These are phyloP conservation scores for Paraphaeosphaeria minitans DNA, from an alignment of 2,329 filamentous ascomycete genomes.

Conservation along the genomic window DNA sequence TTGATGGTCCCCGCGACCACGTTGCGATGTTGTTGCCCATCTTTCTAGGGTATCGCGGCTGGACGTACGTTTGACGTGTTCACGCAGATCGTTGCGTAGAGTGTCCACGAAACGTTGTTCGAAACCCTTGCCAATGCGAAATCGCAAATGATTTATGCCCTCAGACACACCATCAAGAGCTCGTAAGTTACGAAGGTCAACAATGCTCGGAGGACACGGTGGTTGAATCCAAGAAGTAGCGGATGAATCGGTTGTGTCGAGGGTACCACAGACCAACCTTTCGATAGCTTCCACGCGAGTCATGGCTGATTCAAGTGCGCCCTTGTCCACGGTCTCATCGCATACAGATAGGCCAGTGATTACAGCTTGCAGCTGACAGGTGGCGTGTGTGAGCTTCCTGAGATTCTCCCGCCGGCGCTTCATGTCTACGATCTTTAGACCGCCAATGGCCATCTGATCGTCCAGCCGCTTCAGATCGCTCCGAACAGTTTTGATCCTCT, in stretches of 20 bases:
- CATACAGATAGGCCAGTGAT: slow-evolving; percentile 76
- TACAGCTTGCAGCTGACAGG: slow-evolving; percentile 80
- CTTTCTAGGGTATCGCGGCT: slow-evolving; percentile 76
- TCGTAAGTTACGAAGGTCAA: slow-evolving; percentile 75
- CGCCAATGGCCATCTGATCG: slow-evolving; percentile 82
- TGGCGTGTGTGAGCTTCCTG: slow-evolving; percentile 78
- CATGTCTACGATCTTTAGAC: slow-evolving; percentile 83
- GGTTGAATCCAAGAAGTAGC: slow-evolving; percentile 40
- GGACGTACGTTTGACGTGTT: slow-evolving; percentile 78
- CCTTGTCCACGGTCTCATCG: slow-evolving; percentile 80
- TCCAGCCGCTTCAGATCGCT: slow-evolving; percentile 82
- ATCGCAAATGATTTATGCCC: slow-evolving; percentile 76
- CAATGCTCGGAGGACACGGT: slow-evolving; percentile 52
- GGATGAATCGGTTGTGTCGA: slow-evolving; percentile 47
- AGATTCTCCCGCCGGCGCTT: slow-evolving; percentile 83
- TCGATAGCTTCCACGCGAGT: slow-evolving; percentile 79
- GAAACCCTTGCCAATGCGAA: slow-evolving; percentile 84
- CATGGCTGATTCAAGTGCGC: slow-evolving; percentile 81
- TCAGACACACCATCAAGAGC: slow-evolving; percentile 80
- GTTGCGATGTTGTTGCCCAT: slow-evolving; percentile 79
- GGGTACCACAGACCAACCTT: slow-evolving; percentile 76
- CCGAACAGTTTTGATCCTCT: slow-evolving; percentile 79
- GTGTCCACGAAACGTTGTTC: slow-evolving; percentile 79
- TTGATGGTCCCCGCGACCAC: slow-evolving; percentile 69
- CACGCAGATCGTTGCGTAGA: slow-evolving; percentile 77